Base-by-base conservation (phyloP, 2,329 filamentous ascomycete species). In the Catunica adiposa region DNA sequence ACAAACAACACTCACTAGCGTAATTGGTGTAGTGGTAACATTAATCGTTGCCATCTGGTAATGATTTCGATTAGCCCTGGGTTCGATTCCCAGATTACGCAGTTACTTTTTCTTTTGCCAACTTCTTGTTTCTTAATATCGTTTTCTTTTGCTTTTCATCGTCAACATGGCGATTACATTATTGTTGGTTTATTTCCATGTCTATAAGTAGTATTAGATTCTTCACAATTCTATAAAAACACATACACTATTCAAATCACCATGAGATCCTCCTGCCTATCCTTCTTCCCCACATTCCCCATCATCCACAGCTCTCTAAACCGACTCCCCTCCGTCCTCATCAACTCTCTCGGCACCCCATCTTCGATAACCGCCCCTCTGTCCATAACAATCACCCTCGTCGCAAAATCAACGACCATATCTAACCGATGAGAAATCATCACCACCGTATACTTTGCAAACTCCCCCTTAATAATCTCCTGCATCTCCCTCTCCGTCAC, bases 381-480 rank as follows among this genome's bases (percentile, higher is more conserved):
- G n/a, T 77, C 70, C 64, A 78, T 69, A 3, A 78, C 71, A 1
- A 73, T 65, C 14, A 78, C 70, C 3, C 66, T 64, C 54, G 77
- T 73, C 59, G 65, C 66, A 20, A 74, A 77, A 54, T 75, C 72
- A 59, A 75, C 66, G 14, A 80, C 75, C 56, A 75, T 76, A 9
- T 71, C 68, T 14, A 75, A 61, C 5, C 71, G 64, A 57, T 75
- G 73, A 15, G 68, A 70, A 1, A 74, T 68, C 65, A 71, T 72
- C 38, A 75, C 61, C 9, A 86, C 74, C 0, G 82, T 86, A 58
- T 70, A 71, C 3, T 55, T 60, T 3, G 56, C 61, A 59, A 74
- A 72, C 58, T 73, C 70, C 1, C 62, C 50, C 3, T 62, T 59
- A 26, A 73, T 71, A 0, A 72, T 67, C 50, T 64, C 62, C 61